Conservation (phyloP, 768 basidiomycete species). For the Phanerochaete sordida region DNA sequence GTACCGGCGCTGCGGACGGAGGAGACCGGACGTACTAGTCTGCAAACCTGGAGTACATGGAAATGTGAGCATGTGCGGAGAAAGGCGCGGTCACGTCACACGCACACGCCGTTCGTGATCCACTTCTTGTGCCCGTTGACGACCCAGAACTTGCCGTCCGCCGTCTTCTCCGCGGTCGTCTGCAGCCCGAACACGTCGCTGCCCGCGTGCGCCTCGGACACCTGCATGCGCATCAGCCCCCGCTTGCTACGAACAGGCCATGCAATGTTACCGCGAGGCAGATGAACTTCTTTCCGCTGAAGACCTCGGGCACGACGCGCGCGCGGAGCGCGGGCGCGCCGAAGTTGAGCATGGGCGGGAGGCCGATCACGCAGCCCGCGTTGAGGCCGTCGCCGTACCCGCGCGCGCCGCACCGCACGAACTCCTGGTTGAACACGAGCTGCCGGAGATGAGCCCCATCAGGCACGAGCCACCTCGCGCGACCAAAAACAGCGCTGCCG, state of each 20-base stretch:
- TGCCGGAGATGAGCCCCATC: conserved; percentile 8
- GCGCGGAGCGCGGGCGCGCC: conserved; percentile 59
- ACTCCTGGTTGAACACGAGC: conserved; percentile 30
- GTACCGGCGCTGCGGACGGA: no score
- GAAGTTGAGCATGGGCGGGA: conserved; percentile 85
- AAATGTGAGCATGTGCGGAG: neutral
- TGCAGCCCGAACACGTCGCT: conserved; percentile 81
- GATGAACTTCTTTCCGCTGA: conserved; percentile 79
- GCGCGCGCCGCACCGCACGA: conserved; percentile 54
- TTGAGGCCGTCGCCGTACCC: conserved; percentile 83
- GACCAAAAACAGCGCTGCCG: no score
- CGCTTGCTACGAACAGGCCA: neutral
- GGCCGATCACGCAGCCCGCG: conserved; percentile 76
- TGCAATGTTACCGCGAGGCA: conserved; percentile 52
- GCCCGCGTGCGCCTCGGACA: conserved; percentile 86
- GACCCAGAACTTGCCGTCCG: conserved; percentile 81
- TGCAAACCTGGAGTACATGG: conserved; percentile 24
- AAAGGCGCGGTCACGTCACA: neutral
- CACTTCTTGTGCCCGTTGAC: conserved; percentile 88
- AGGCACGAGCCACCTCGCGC: no score
- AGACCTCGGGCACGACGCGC: conserved; percentile 61
- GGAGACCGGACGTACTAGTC: conserved; percentile 32
- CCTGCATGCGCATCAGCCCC: conserved; percentile 21
- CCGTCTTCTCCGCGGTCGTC: conserved; percentile 75
- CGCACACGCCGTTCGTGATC: conserved; percentile 72